phyloP scores from a whole-genome alignment of 768 basidiomycete genomes.

The Rhizopogon sp. region DNA sequence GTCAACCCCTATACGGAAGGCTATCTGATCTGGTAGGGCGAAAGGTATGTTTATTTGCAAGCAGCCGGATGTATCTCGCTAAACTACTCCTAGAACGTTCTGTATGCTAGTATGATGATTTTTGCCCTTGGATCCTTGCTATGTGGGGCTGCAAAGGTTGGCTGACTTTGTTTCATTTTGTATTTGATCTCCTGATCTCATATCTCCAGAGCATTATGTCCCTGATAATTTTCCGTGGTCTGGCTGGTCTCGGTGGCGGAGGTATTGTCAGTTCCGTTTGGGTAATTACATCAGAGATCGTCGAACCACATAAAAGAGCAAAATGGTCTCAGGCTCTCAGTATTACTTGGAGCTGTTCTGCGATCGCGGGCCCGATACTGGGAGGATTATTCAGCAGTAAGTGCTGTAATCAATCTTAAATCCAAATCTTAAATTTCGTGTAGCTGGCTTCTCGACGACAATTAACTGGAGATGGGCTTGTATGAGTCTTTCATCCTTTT shows the following conservation, averaged over 20 bases:
- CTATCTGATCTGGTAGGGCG: slow-evolving; percentile 77
- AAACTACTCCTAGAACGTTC: slow-evolving; percentile 42
- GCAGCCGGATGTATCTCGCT: not conserved
- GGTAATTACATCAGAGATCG: slow-evolving; percentile 84
- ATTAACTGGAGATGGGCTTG: slow-evolving; percentile 84
- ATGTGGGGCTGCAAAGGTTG: slow-evolving; percentile 70
- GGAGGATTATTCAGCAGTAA: slow-evolving; percentile 78
- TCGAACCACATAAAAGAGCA: slow-evolving; percentile 61
- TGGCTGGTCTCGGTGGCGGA: slow-evolving; percentile 80
- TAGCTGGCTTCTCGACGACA: slow-evolving; percentile 21
- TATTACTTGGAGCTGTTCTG: slow-evolving; percentile 83
- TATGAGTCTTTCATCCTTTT: slow-evolving; percentile 34
- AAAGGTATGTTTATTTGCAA: slow-evolving; percentile 45
- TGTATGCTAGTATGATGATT: slow-evolving; percentile 68
- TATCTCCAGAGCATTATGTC: slow-evolving; percentile 37
- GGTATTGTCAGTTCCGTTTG: slow-evolving; percentile 84
- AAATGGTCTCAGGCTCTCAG: slow-evolving; percentile 86
- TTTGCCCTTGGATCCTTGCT: slow-evolving; percentile 78
- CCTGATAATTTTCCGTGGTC: slow-evolving; percentile 61
- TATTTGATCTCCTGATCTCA: slow-evolving; percentile 12
- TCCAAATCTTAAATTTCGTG: slow-evolving; percentile 16
- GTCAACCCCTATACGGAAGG: slow-evolving; percentile 78
- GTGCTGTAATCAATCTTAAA: slow-evolving; percentile 18
- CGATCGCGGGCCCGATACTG: slow-evolving; percentile 77
- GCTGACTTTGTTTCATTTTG: slow-evolving; percentile 10